A percentile compares a stretch with the other conserved stretches of the same genome.
phyloP scores from a whole-genome alignment of 2,329 filamentous ascomycete species.

The Penicillium occitanis region DNA sequence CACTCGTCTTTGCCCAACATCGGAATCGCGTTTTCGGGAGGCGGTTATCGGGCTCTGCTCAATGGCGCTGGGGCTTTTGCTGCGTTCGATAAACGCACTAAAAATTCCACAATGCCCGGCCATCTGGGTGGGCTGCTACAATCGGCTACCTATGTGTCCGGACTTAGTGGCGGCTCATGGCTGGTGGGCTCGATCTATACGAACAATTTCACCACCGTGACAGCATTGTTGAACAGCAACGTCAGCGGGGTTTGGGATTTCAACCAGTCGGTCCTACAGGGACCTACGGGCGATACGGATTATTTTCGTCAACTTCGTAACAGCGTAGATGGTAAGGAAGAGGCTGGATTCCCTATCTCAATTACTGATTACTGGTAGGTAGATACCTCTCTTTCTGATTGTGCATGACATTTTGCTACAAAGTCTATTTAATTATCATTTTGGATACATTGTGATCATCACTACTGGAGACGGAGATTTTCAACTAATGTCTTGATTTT shows the following conservation, averaged over 20 bases:
- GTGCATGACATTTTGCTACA: too few relatives aligned
- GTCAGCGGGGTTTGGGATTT: constrained; percentile 59
- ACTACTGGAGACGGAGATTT: too few relatives aligned
- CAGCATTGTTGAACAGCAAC: constrained; percentile 51
- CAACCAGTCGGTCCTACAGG: constrained; percentile 60
- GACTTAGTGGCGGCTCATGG: constrained; percentile 81
- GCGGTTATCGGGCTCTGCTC: constrained; percentile 82
- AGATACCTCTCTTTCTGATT: constrained; percentile 2
- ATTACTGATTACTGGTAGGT: constrained; percentile 79
- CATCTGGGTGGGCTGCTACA: constrained; percentile 80
- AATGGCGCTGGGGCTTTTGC: constrained; percentile 79
- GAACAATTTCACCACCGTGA: constrained; percentile 73
- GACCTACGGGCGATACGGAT: constrained; percentile 52
- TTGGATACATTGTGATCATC: too few relatives aligned
- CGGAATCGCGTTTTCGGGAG: constrained; percentile 75
- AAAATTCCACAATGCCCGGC: constrained; percentile 59
- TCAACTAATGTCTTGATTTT: constrained; percentile 1
- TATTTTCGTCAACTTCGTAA: constrained; percentile 64
- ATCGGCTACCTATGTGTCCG: constrained; percentile 75
- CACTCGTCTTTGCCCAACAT: constrained; percentile 63
- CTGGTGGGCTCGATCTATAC: constrained; percentile 77
- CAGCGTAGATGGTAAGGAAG: constrained; percentile 60
- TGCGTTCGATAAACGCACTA: constrained; percentile 73
- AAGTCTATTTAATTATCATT: too few relatives aligned
- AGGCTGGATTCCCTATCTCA: constrained; percentile 66